A percentile compares a stretch with the other conserved stretches of the same genome.
These are phyloP conservation scores for Paspalum vaginatum DNA, from an alignment of 176 grass and related monocot genomes.

Conservation along the genomic window DNA sequence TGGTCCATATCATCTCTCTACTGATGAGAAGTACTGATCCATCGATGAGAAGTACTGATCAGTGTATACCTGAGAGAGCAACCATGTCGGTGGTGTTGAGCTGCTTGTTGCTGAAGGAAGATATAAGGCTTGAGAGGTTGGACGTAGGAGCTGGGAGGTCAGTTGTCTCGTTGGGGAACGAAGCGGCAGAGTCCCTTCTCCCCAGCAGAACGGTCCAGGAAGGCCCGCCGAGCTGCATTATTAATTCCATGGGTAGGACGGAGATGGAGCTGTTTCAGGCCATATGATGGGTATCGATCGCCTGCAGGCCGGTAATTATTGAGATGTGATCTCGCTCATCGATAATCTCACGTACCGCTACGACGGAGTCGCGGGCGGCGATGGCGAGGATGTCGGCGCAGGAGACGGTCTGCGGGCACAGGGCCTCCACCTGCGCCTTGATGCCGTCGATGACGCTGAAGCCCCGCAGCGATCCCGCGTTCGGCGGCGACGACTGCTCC, in stretches of 20 bases:
- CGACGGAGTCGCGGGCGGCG: constrained; percentile 68
- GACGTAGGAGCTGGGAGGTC: constrained; percentile 27
- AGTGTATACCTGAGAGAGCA: constrained; percentile 68
- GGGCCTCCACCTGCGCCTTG: constrained; percentile 62
- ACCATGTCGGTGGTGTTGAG: constrained; percentile 55
- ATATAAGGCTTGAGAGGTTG: not conserved
- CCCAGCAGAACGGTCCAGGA: constrained; percentile 59
- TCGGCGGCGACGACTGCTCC: constrained; percentile 27
- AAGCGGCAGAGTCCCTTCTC: constrained; percentile 49
- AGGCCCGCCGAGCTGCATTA: constrained; percentile 55
- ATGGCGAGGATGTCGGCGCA: constrained; percentile 82
- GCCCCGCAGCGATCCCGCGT: constrained; percentile 38
- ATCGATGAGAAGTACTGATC: no score
- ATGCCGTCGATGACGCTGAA: constrained; percentile 59
- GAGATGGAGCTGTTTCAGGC: no score
- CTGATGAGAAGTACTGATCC: no score
- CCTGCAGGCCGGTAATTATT: no score
- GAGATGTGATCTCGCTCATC: no score
- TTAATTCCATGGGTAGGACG: no score
- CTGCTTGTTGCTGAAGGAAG: not conserved
- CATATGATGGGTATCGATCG: no score
- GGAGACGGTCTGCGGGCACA: constrained; percentile 67
- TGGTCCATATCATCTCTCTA: not conserved
- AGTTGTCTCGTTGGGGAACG: not conserved
- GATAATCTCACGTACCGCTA: constrained; percentile 48